Base-by-base conservation (phyloP, 1,139 yeast genomes). In the Diutina rugosa region DNA sequence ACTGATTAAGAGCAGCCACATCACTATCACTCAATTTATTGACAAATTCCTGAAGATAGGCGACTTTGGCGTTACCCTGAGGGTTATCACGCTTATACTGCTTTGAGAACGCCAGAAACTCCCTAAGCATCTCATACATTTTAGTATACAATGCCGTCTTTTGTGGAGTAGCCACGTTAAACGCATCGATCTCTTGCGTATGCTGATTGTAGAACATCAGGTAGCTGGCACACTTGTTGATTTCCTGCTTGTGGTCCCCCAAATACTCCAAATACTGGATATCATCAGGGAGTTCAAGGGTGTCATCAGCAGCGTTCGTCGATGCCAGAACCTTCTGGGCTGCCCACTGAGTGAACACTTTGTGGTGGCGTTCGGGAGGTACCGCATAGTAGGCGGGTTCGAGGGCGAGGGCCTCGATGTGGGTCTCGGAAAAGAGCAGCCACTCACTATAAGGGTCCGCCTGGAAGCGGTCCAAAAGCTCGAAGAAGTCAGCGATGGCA, bases 391-490 rank as follows among this genome's bases (percentile, higher is more conserved):
- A 75, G n/a, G 64, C 69, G 1, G 77, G 72, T 46, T 61, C 57
- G 48, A 64, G 64, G 9, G 66, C 68, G 26, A 76, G 63, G 21
- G 69, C 70, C 1, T 62, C 55, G 10, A 73, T 64, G 18, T 72
- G 61, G 32, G 72, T 74, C 56, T 75, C 79, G 59, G 74, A 74
- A 0, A 75, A 68, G 32, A 76, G 59, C 55, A 65, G 65, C 76
- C 79, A 76, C 2, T 77, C 53, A 5, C 53, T 16, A 10, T 49
- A 32, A 5, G 44, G 44, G 18, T 49, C 53, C 16, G n/a, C 16
- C 14, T 64, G 59, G 56, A 64, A 63, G 6, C 57, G 51, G 38
- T 70, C 67, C 6, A 76, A 65, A 21, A 76, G 63, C 2, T 55
- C 51, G 4, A 58, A 57, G 58, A 72, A 72, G 1, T 62, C 67